phyloP scores from a whole-genome alignment of 805 yeast genomes.

The Zygosaccharomyces kombuchaensis region DNA sequence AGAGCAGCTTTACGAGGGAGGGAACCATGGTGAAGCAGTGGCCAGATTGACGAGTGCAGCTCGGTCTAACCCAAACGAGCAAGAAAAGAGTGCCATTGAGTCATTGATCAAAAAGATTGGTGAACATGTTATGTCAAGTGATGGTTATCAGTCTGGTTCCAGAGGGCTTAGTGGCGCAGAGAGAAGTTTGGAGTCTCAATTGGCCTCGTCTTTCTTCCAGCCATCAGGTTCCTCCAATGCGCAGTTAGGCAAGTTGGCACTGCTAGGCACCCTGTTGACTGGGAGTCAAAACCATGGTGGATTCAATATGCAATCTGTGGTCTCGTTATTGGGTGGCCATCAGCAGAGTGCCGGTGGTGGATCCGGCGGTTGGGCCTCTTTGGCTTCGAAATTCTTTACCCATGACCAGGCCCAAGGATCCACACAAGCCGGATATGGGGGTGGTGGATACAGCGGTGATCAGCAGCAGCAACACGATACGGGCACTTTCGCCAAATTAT shows the following conservation, averaged over 20 bases:
- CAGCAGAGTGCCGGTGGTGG: conserved; percentile 18
- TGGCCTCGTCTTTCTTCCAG: conserved; percentile 11
- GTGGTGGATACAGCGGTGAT: conserved; percentile 1
- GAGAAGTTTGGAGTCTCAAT: conserved; percentile 18
- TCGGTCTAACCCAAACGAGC: conserved; percentile 20
- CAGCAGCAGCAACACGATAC: conserved; percentile 1
- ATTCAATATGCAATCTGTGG: conserved; percentile 21
- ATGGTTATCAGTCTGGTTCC: conserved; percentile 16
- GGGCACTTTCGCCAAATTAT: conserved; percentile 6
- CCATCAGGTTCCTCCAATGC: conserved; percentile 25
- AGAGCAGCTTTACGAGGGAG: conserved; percentile 19
- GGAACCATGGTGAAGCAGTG: conserved; percentile 29
- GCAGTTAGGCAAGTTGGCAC: conserved; percentile 31
- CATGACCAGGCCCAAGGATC: conserved; percentile 3
- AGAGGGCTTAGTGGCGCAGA: conserved; percentile 22
- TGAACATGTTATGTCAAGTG: conserved; percentile 19
- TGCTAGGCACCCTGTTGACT: conserved; percentile 24
- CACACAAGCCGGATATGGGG: conserved; percentile 4
- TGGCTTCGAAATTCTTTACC: conserved; percentile 28
- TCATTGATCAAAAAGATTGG: conserved; percentile 21
- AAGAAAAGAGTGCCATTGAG: conserved; percentile 25
- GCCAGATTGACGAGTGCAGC: conserved; percentile 28
- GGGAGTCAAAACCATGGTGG: conserved; percentile 17
- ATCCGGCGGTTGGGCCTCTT: conserved; percentile 20
- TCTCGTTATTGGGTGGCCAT: conserved; percentile 20